Evolutionary conservation across 371 early-diverging fungal genomes (phyloP).

Genomic region (Phascolomyces articulosus): DNA sequence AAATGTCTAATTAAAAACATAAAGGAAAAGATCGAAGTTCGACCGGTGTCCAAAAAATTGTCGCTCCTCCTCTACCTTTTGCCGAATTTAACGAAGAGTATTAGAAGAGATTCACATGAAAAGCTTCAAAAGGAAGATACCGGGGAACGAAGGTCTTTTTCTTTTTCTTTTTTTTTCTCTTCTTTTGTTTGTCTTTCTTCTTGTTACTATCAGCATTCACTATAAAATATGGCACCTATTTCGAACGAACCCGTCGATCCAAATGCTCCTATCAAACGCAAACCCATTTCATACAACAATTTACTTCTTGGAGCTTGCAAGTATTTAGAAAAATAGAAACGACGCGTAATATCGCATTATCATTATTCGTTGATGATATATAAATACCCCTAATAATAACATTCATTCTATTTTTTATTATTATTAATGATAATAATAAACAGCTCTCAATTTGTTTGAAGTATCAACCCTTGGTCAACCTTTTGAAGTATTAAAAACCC

Average conservation of each 20-base stretch:
- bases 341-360: too few species aligned
- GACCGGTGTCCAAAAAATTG: neutral
- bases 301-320: slow-evolving; percentile 66
- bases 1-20: too few species aligned
- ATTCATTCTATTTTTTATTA: neutral
- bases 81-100: neutral
- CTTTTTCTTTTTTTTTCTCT: neutral
- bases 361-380: too few species aligned
- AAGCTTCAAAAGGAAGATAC: neutral
- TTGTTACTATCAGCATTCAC: neutral
- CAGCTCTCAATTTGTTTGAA: slow-evolving; percentile 78
- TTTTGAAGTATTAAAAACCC: slow-evolving; percentile 91
- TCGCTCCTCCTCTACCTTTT: neutral
- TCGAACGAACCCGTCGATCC: slow-evolving; percentile 33
- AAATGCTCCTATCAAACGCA: slow-evolving; percentile 53
- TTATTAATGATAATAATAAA: too few species aligned
- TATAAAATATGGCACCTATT: slow-evolving; percentile 13
- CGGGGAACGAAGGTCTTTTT: neutral
- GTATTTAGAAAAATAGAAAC: slow-evolving; percentile 12
- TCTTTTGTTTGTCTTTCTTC: neutral
- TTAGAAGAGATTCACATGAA: neutral
- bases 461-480: slow-evolving; percentile 90
- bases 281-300: slow-evolving; percentile 66
- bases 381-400: neutral
- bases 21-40: too few species aligned